These are phyloP conservation scores for Aschersonia sp. DNA, from an alignment of 2,329 filamentous ascomycete species.

Conservation along the genomic window DNA sequence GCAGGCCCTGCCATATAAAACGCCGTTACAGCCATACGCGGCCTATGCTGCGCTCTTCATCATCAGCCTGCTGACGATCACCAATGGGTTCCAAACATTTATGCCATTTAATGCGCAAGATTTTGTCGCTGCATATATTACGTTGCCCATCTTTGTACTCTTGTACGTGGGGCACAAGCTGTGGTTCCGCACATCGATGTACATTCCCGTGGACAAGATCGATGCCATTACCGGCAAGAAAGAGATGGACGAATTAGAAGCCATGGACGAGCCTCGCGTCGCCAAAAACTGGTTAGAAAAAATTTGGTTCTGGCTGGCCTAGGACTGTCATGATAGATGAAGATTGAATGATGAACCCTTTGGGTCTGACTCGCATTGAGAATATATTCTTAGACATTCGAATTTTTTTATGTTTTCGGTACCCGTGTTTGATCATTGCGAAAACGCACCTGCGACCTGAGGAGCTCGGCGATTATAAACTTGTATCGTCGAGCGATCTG, in stretches of 20 bases:
- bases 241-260: conserved; percentile 46
- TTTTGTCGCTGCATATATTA: conserved; percentile 54
- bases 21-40: conserved; percentile 45
- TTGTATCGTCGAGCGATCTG: no score
- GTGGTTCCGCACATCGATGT: conserved; percentile 26
- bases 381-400: no score
- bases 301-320: conserved; percentile 43
- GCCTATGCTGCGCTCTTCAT: conserved; percentile 44
- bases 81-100: conserved; percentile 66
- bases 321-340: neutral
- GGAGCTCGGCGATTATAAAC: no score
- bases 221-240: conserved; percentile 43
- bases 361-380: no score
- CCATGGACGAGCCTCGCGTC: conserved; percentile 29
- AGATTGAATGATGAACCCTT: no score
- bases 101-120: conserved; percentile 49
- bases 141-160: conserved; percentile 42
- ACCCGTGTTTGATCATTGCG: no score
- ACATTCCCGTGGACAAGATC: conserved; percentile 30
- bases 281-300: conserved; percentile 36
- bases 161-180: conserved; percentile 49
- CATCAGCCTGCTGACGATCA: conserved; percentile 48
- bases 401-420: no score
- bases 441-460: no score
- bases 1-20: conserved; percentile 34